Conservation (phyloP, 2,329 filamentous ascomycete genomes). For the Trichophyton rubrum region DNA sequence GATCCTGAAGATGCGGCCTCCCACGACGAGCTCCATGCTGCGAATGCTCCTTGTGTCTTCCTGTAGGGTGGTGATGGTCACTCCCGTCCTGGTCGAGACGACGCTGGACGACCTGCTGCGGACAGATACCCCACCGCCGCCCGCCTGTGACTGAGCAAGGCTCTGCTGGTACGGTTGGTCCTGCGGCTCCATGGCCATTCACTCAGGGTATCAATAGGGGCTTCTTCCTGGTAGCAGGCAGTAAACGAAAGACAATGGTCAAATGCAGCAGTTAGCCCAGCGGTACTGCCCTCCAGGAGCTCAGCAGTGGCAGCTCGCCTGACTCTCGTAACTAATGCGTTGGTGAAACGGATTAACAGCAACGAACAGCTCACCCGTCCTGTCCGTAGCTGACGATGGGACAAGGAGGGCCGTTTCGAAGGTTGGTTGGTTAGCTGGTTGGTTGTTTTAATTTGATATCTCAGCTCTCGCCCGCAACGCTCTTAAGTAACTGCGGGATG, state of each 20-base stretch:
- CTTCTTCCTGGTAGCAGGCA: neutral
- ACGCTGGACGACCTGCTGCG: conserved; percentile 21
- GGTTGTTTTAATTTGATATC: too few species aligned
- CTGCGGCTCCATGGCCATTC: neutral
- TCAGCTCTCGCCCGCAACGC: too few species aligned
- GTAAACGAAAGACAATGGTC: too few species aligned
- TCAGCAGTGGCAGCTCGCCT: neutral
- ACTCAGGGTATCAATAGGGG: neutral
- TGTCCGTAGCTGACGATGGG: too few species aligned
- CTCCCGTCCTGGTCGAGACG: conserved; percentile 20
- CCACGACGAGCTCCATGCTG: conserved; percentile 21
- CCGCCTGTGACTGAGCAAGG: neutral
- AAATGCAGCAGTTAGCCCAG: neutral
- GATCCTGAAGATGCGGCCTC: conserved; percentile 21
- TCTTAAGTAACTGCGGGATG: too few species aligned
- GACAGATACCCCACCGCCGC: neutral
- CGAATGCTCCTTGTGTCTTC: conserved; percentile 16
- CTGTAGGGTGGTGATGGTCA: conserved; percentile 20
- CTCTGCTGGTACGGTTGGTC: neutral
- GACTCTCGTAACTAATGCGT: too few species aligned
- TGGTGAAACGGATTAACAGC: too few species aligned
- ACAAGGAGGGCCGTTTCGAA: too few species aligned
- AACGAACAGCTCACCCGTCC: too few species aligned
- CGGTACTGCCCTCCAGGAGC: neutral
- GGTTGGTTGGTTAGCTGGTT: too few species aligned